Percentiles rank a stretch among this genome's conserved stretches.
Conservation (phyloP, 164 flowering plant genomes). For the Macadamia integrifolia region DNA sequence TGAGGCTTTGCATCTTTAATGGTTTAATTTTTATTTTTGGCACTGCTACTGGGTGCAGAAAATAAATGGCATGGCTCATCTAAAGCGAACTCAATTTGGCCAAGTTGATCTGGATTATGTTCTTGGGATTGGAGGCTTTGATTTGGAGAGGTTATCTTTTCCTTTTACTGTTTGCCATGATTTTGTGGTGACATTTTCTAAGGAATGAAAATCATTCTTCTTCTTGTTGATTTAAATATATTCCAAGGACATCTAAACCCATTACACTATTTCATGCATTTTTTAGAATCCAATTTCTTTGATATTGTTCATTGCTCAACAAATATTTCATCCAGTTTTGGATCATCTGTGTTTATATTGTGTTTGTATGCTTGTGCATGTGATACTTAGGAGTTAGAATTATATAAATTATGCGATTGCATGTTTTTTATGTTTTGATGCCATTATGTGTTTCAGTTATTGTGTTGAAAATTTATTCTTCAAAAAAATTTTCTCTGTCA, state of each 20-base stretch:
- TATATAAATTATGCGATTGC: background rate
- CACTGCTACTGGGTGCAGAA: conserved; percentile 32
- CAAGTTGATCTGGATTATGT: conserved; percentile 95
- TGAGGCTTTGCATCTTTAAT: background rate
- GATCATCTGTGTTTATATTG: no score
- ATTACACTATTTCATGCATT: no score
- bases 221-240: no score
- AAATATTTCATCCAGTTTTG: no score
- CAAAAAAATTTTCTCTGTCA: background rate
- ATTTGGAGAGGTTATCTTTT: conserved; percentile 76
- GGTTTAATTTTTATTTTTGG: background rate
- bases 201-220: no score
- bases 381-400: no score
- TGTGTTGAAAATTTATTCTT: no score
- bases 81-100: conserved; percentile 77
- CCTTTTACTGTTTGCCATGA: background rate
- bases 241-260: no score
- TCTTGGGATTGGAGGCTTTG: conserved; percentile 99
- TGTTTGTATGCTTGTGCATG: no score
- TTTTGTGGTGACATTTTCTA: background rate
- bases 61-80: conserved; percentile 76
- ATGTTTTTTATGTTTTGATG: background rate
- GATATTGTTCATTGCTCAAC: no score
- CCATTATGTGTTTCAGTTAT: background rate
- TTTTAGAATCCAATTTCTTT: no score